Base-by-base conservation (phyloP, 2,329 filamentous ascomycete species). In the Chaetothyriales sp. region DNA sequence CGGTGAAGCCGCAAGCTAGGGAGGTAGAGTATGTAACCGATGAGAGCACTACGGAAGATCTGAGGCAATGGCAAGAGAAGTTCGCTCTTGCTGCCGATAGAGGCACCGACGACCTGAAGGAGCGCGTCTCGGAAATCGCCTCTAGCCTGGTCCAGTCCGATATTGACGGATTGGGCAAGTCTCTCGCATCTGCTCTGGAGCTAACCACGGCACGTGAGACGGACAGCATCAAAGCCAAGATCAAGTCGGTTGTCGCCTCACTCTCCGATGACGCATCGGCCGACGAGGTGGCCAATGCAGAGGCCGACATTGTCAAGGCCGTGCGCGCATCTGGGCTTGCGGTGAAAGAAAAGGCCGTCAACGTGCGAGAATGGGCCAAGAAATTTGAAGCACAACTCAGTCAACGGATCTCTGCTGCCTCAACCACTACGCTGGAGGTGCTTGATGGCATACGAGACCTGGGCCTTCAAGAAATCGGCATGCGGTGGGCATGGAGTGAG, bases 401-500 rank as follows among this genome's bases (percentile, higher is more conserved):
- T 56, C 71, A 74, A 6, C 77, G 85, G 9, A 81, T 94, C 52
- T 77, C 79, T 51, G 76, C 80, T 46, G 85, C 86, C 7, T 81
- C 88, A n/a, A 77, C 86, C 60, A 83, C 83, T 43, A 90, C 90
- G 46, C 80, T 95, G 50, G 78, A 83, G 63, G 87, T 94, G 15
- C 77, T 95, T 29, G 85, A 90, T 57, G 80, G 81, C 63, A 89
- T 92, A 54, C 81, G 86, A 44, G 85, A 89, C 61, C 75, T 95
- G 37, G 87, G 89, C 5, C 76, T 95, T 33, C 87, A 94, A 65
- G 87, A 94, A 66, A 88, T 95, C 50, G 89, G 89, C 52, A 90
- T 94, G 81, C 77, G 71, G 54, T 98, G 92, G 89, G 89, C 90
- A 10, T 94, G 87, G 83, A 92, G 89, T 71, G 89, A 97, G 53